phyloP scores from a whole-genome alignment of 148 eudicot species.

The Silene latifolia region DNA sequence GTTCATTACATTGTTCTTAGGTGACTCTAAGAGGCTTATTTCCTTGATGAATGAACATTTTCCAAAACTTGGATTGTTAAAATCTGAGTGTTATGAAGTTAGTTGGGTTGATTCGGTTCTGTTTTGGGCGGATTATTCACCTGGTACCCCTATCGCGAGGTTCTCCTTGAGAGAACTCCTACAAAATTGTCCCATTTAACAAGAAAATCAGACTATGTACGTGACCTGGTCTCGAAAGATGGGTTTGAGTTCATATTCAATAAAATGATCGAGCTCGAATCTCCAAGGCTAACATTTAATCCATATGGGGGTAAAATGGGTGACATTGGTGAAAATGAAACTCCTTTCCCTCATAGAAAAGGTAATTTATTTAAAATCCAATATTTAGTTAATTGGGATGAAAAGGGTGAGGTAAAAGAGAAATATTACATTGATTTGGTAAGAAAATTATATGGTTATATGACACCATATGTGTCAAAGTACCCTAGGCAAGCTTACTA shows the following conservation, averaged over 20 bases:
- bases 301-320: constrained; percentile 19
- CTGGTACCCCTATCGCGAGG: constrained; percentile 11
- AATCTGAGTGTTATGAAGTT: constrained; percentile 4
- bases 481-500: constrained; percentile 17
- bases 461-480: constrained; percentile 19
- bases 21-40: constrained; percentile 4
- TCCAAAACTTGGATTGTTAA: constrained; percentile 7
- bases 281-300: constrained; percentile 1
- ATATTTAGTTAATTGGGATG: constrained; percentile 20
- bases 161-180: constrained; percentile 11
- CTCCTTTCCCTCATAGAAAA: constrained; percentile 21
- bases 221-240: constrained; percentile 9
- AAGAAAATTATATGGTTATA: constrained; percentile 5
- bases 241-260: constrained; percentile 12
- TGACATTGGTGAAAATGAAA: neutral
- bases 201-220: constrained; percentile 20
- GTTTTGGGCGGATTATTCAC: constrained; percentile 10
- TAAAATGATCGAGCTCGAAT: constrained; percentile 14
- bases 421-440: constrained; percentile 12
- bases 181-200: neutral
- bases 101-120: constrained; percentile 22
- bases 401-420: constrained; percentile 9
- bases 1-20: constrained; percentile 17
- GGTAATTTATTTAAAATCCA: constrained; percentile 17
- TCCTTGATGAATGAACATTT: constrained; percentile 1